Base-by-base conservation (phyloP, 768 basidiomycete species). In the Hericium rajendrae region DNA sequence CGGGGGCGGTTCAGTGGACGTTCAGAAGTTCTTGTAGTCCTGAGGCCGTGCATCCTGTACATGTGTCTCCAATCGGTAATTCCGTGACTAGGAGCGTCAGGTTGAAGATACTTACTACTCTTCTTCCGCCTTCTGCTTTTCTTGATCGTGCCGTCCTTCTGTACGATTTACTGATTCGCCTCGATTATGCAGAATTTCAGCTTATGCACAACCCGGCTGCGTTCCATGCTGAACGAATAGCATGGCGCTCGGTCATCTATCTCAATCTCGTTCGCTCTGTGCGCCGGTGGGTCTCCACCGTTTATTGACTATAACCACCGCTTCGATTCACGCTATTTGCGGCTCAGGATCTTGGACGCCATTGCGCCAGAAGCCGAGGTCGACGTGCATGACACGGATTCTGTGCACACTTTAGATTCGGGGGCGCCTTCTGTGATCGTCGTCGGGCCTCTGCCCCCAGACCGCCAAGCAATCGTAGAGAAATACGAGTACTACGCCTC, bases 191-290 rank as follows among this genome's bases (percentile, higher is more conserved):
- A 91, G 89, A 91, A 73, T 92, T 91, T 66, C 89, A 91, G 70
- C 77, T 93, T 12, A 70, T 91, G 67, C 88, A 92, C 67, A 78
- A 85, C 1, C 86, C 86, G 9, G 82, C 81, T 38, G 80, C 85
- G 39, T 91, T 93, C 69, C 81, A 81, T 62, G 82, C 84, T 16
- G 89, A 92, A 67, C 78, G 90, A 60, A 82, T 88, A 56, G 87
- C 89, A 26, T 93, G 90, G 90, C 82, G 90, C 53, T 80, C 87
- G 52, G 89, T 93, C 63, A 87, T 93, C 65, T 93, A 92, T 72
- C 79, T 92, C 59, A 93, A 93, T 71, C 77, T 93, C 60, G 86
- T 91, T 59, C 84, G 85, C 68, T 92, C 90, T 59, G 73, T 92
- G 64, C 83, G 84, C 65, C 81, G 85, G 85, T 84, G 67, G 60